Evolutionary conservation across 129 eudicot species (phyloP).

Genomic region (Chrysanthemum seticuspe): DNA sequence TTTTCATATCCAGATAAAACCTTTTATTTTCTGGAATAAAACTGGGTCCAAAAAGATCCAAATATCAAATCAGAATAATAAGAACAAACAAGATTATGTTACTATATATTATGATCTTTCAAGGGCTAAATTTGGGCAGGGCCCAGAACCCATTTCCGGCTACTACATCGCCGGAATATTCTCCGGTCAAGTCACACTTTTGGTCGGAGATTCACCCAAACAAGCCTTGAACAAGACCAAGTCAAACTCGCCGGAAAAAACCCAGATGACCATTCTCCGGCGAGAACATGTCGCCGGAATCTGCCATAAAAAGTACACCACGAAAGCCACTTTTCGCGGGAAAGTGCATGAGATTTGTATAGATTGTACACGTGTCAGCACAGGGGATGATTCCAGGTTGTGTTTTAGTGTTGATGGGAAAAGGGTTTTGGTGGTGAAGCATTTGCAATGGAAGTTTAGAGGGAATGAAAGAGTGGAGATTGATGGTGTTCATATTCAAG

Average conservation of each 20-base stretch:
- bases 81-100: conserved; percentile 9
- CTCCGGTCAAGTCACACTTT: conserved; percentile 45
- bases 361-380: conserved; percentile 43
- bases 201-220: conserved; percentile 47
- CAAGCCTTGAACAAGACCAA: conserved; percentile 45
- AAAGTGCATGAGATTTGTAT: conserved; percentile 40
- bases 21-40: conserved; percentile 61
- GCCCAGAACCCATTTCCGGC: conserved; percentile 71
- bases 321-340: conserved; percentile 48
- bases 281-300: conserved; percentile 65
- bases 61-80: not conserved
- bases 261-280: conserved; percentile 43
- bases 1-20: conserved; percentile 56
- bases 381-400: conserved; percentile 43
- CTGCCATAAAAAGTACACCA: conserved; percentile 39
- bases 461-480: conserved; percentile 65
- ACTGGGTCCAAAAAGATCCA: conserved; percentile 52
- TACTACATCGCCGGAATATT: conserved; percentile 54
- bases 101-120: conserved; percentile 56
- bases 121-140: conserved; percentile 54
- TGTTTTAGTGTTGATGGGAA: conserved; percentile 45
- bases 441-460: conserved; percentile 75
- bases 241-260: conserved; percentile 6
- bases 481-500: conserved; percentile 51
- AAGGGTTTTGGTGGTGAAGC: conserved; percentile 55